Base-by-base conservation (phyloP, 1,284 basidiomycete genomes). In the Moniliophthora roreri region DNA sequence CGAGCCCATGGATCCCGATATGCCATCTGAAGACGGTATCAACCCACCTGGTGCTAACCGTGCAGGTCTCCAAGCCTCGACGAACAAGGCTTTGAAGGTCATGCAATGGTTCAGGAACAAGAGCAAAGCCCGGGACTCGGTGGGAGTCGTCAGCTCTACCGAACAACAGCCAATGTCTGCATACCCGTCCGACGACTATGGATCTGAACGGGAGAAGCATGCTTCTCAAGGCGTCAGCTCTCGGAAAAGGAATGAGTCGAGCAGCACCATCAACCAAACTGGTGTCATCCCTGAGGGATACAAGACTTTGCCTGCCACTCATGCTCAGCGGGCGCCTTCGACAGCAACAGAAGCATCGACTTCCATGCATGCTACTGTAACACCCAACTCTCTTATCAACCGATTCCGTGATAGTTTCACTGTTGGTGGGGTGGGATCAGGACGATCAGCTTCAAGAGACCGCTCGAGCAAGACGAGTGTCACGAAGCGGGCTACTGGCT, bases 31-130 rank as follows among this genome's bases (percentile, higher is more conserved):
- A 32, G 28, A 46, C 21, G 13, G 36, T 18, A 37, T 10, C 13
- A 28, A n/a, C 6, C 32, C 51, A 24, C 51, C 51, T n/a, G 45
- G 41, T 34, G 41, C 41, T 40, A 49, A 32, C n/a, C 23, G 41
- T 35, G 23, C 48, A 4, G 68, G 72, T 37, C 78, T 86, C 68
- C 78, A 79, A 2, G 88, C 86, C 1, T 87, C 83, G 55, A 84
- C 85, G 8, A 85, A 75, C 66, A 90, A 90, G 67, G 87, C 88
- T 4, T 79, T 78, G 60, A 87, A 81, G 61, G 88, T 90, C 21
- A 91, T 91, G 88, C 81, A 87, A 51, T 91, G 88, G 88, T 90
- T 91, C 76, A 76, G 88, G 66, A 78, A 80, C 54, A 82, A 79
- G 70, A 86, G 83, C 66, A 87, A 83, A 61, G 81, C 76, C 32